Base-by-base conservation (phyloP, 345 rosid genomes). In the Aethionema arabicum region DNA sequence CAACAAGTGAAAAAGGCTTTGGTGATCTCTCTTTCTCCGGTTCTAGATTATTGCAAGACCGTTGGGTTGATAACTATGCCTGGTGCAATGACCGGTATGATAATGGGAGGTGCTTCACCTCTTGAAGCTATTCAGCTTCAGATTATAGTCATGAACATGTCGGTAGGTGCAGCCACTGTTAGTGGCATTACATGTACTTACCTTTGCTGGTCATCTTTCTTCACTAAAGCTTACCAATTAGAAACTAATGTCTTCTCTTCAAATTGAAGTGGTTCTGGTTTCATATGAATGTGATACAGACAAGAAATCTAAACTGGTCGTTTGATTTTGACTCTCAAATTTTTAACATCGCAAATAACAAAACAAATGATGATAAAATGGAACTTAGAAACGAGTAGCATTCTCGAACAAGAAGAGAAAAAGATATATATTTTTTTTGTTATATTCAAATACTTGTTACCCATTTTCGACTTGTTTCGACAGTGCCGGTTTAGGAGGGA, bases 101-200 rank as follows among this genome's bases (percentile, higher is more conserved):
- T 87, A 59, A 84, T 87, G 95, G 95, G 90, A 30, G 95, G 95
- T 27, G 86, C 95, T 27, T 82, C 91, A 8, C 88, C 95, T 0
- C 40, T 81, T 0, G 88, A 84, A 51, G 90, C 91, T 2, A 84
- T 87, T 68, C 95, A 87, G 42, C 75, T 84, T 8, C 90, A 87
- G 74, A 87, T 87, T 50, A 82, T 84, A 49, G 95, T 87, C 3
- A 87, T 84, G 95, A 84, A 84, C 68, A 87, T 84, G 91, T 79
- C 84, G 3, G 53, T 87, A 0, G 85, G 85, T 4, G 85, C 95
- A 16, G 59, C 83, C 3, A 82, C 95, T 0, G 59, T 84, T 39
- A 81, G 88, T 59, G 79, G 88, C 81, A 82, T 84, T 65, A 59
- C 77, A 77, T 84, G 83, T 0, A 87, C 90, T 0, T 84, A 82